These are phyloP conservation scores for Babesia caballi DNA, from an alignment of 169 alveolate species.

Conservation along the genomic window DNA sequence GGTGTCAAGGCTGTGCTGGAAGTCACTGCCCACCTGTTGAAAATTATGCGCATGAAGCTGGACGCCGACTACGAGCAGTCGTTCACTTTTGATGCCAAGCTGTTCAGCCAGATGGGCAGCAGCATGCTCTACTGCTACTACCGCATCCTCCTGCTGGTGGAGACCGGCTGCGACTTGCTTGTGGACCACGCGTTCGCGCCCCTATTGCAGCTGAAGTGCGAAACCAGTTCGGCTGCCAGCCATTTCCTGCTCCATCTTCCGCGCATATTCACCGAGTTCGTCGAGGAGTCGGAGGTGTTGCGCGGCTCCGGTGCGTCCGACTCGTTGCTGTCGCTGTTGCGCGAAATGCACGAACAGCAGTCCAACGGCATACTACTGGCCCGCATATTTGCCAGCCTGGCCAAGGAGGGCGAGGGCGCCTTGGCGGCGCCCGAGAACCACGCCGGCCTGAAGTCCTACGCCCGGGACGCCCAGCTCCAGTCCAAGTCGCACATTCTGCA, in stretches of 20 bases:
- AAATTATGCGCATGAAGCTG: conserved; percentile 16
- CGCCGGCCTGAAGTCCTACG: background rate
- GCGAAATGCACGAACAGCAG: background rate
- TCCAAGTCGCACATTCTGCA: conserved; percentile 4
- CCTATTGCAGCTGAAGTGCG: background rate
- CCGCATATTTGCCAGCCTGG: conserved; percentile 1
- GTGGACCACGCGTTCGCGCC: conserved; percentile 16
- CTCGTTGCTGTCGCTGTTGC: background rate
- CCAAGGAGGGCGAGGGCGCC: background rate
- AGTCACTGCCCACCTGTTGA: background rate
- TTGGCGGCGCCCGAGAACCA: background rate
- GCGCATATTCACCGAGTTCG: conserved; percentile 39
- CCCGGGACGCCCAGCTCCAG: background rate
- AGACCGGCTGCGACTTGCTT: background rate
- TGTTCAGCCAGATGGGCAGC: conserved; percentile 45
- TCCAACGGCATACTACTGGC: background rate
- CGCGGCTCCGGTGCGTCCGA: background rate
- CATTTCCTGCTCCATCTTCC: conserved; percentile 28
- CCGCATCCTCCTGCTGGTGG: conserved; percentile 25
- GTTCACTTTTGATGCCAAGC: conserved; percentile 25
- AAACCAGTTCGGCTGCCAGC: background rate
- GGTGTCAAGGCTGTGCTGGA: conserved; percentile 10
- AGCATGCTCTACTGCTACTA: conserved; percentile 56
- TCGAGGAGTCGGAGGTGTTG: conserved; percentile 30
- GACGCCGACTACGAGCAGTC: conserved; percentile 3